Evolutionary conservation across 2,329 filamentous ascomycete genomes (phyloP), one percentile per base, ranked within the genome.

Genomic region (Rutstroemia sp.): DNA sequence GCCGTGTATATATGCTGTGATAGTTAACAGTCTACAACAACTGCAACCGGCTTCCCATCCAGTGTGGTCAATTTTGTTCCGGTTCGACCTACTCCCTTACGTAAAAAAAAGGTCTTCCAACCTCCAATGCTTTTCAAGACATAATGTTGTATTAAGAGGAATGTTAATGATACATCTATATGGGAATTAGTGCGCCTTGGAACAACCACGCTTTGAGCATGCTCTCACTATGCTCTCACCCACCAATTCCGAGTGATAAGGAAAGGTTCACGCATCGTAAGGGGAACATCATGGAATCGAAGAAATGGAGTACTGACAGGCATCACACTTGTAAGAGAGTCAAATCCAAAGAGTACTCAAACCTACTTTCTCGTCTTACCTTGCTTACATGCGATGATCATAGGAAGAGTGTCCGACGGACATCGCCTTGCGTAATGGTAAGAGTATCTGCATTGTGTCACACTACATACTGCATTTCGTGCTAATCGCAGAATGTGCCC

Each of bases 41-140:
- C 65, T 46, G 60, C 51, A 3, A 59, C 54, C 5, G 58, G 54
- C 30, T 64, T 65, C 19, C 62, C 64, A 14, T 59, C 64, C 17
- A 63, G 64, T 42, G 64, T 62, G 0, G 62, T 66, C 27, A 62
- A 54, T 8, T 42, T 66, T 34, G 38, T 52, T 6, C 47, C 55
- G 3, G 30, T 23, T 3, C 56, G 59, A 19, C 44, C 42, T 9
- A 51, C 34, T 14, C 52, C 48, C 23, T 23, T 0, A 61, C 42
- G 44, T 7, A 51, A 9, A n/a, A 17, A 2, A 30, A 57, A 6
- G 5, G 19, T 9, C 57, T 64, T 4, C 59, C 61, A 4, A 59
- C 57, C 3, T 66, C 61, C n/a, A 62, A 64, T 50, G 57, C 61
- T 21, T 61, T 65, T 48, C 51, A 61, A 59, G 16, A 10, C 17